These are phyloP conservation scores for thale cress (Arabidopsis thaliana) DNA, from an alignment of 345 rosid genomes.

Conservation along the genomic window TAIR10.1 NC_003076.8:22668001-22668500, in stretches of 20 bases:
- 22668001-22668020: conserved; percentile 35
- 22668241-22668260: conserved; percentile 87
- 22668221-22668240: conserved; percentile 97
- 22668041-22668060: conserved; percentile 54
- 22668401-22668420: conserved; percentile 81
- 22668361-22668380: conserved; percentile 92
- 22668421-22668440: conserved; percentile 73
- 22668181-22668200: conserved; percentile 93
- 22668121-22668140: conserved; percentile 30
- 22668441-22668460: conserved; percentile 70
- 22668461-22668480: conserved; percentile 53
- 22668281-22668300: conserved; percentile 83
- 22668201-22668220: conserved; percentile 89
- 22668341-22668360: conserved; percentile 71
- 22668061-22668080: conserved; percentile 49
- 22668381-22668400: conserved; percentile 84
- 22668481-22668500: conserved; percentile 64
- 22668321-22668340: conserved; percentile 67
- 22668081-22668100: conserved; percentile 52
- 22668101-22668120: conserved; percentile 47
- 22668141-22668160: conserved; percentile 56
- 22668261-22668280: conserved; percentile 92
- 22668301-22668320: conserved; percentile 75
- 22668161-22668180: conserved; percentile 56
- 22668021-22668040: conserved; percentile 62